Conservation (phyloP, 768 basidiomycete genomes). For the Mycena maculata region DNA sequence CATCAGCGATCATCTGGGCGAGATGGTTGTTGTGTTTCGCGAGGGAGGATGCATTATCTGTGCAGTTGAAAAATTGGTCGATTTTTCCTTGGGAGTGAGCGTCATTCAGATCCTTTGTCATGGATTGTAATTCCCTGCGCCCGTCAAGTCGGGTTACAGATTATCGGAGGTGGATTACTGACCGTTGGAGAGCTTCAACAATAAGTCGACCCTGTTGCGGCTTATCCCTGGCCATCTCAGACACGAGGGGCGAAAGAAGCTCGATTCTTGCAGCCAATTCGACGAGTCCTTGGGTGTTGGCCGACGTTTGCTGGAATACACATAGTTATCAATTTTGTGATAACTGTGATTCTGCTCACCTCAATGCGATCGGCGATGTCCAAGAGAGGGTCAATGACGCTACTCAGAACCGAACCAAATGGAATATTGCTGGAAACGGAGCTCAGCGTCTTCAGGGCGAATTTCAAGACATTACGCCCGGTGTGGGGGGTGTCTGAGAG, state of each 20-base stretch:
- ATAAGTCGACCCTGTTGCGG: background rate
- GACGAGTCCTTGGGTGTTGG: background rate
- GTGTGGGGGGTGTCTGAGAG: background rate
- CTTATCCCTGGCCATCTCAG: background rate
- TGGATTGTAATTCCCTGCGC: constrained; percentile 12
- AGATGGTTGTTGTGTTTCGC: background rate
- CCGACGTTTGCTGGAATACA: constrained; percentile 8
- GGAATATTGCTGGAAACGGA: constrained; percentile 9
- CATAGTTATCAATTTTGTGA: no score
- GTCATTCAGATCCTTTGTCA: background rate
- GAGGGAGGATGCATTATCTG: background rate
- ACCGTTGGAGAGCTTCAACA: background rate
- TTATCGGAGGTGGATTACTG: background rate
- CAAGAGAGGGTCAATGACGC: constrained; percentile 16
- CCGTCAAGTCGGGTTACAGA: background rate
- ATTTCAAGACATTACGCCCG: background rate
- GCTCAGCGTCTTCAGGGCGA: constrained; percentile 6
- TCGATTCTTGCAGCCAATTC: constrained; percentile 17
- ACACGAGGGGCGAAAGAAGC: constrained; percentile 7
- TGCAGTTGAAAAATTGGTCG: constrained; percentile 4
- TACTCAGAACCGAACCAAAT: background rate
- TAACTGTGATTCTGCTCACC: background rate
- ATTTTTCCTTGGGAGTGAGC: background rate
- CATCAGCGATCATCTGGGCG: constrained; percentile 1
- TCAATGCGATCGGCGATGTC: constrained; percentile 6